Percentiles rank a stretch among this genome's conserved stretches.
Conservation (phyloP, 2,329 filamentous ascomycete species). For the Paradendryphiella salina region DNA sequence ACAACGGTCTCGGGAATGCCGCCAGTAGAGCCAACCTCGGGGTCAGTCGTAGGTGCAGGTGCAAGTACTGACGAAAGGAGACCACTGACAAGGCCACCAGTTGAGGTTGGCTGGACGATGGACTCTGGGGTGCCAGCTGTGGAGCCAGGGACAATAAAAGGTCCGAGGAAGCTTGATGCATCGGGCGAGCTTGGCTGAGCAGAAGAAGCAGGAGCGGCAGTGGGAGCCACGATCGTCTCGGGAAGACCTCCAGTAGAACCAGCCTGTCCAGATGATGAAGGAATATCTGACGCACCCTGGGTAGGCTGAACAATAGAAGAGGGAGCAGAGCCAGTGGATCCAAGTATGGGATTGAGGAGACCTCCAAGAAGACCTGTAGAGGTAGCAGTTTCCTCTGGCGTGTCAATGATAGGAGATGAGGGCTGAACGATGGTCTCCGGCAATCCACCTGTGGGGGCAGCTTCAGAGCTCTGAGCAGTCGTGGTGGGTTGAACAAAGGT, state of each 20-base stretch:
- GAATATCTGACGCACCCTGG: slow-evolving; percentile 3
- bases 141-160: slow-evolving; percentile 31
- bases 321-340: slow-evolving; percentile 26
- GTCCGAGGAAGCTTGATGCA: slow-evolving; percentile 27
- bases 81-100: not conserved
- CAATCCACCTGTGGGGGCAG: slow-evolving; percentile 5
- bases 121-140: slow-evolving; percentile 22
- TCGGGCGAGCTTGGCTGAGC: slow-evolving; percentile 11
- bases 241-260: slow-evolving; percentile 24
- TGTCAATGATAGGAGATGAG: slow-evolving; percentile 3
- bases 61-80: not conserved
- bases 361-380: slow-evolving; percentile 8
- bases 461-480: not conserved
- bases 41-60: slow-evolving; percentile 9
- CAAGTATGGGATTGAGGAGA: slow-evolving; percentile 20
- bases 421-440: slow-evolving; percentile 8
- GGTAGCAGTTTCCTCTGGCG: slow-evolving; percentile 3
- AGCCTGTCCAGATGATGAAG: slow-evolving; percentile 14
- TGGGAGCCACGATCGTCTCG: slow-evolving; percentile 23
- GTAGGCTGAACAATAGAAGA: slow-evolving; percentile 28
- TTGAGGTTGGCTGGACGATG: slow-evolving; percentile 17
- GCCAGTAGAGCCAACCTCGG: slow-evolving; percentile 28
- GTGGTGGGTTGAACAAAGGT: slow-evolving; percentile 9
- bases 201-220: slow-evolving; percentile 13
- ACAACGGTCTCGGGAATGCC: slow-evolving; percentile 28